A percentile compares a stretch with the other conserved stretches of the same genome.
These are phyloP conservation scores for Tulasnella sp. DNA, from an alignment of 768 basidiomycete genomes.

Conservation along the genomic window DNA sequence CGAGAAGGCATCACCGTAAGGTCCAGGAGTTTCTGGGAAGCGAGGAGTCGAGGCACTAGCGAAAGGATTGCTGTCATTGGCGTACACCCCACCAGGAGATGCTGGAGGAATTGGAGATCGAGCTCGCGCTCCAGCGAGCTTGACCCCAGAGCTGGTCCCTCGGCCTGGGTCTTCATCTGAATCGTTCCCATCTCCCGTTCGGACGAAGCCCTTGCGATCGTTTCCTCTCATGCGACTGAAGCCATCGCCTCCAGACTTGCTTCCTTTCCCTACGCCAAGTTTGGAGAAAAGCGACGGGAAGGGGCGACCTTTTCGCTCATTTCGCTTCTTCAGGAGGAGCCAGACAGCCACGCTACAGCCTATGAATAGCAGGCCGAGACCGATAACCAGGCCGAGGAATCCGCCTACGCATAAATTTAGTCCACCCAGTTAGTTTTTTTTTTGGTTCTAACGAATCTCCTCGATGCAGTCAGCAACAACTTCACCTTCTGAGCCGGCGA, in stretches of 20 bases:
- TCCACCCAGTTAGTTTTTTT: background rate
- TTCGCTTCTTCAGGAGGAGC: conserved; percentile 17
- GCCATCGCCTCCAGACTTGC: conserved; percentile 10
- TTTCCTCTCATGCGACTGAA: conserved; percentile 19
- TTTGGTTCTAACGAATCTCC: background rate
- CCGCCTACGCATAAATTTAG: conserved; percentile 4
- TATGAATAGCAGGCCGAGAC: conserved; percentile 33
- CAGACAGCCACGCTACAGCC: conserved; percentile 26
- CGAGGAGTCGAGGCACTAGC: background rate
- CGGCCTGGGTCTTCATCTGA: conserved; percentile 24
- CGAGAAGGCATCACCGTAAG: conserved; percentile 26
- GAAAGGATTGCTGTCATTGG: conserved; percentile 32
- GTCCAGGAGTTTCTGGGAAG: conserved; percentile 15
- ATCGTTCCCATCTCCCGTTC: conserved; percentile 6
- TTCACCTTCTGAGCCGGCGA: conserved; percentile 32
- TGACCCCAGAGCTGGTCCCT: conserved; percentile 21
- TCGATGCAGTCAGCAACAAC: background rate
- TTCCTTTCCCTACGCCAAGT: background rate
- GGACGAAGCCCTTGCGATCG: conserved; percentile 16
- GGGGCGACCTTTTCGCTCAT: background rate
- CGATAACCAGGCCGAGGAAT: conserved; percentile 26
- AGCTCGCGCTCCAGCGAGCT: conserved; percentile 16
- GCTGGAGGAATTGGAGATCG: conserved; percentile 5
- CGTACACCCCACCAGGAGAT: conserved; percentile 8
- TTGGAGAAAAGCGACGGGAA: conserved; percentile 17